These are phyloP conservation scores for Cryptococcus sp. DNA, from an alignment of 1,284 basidiomycete species.

Conservation along the genomic window DNA sequence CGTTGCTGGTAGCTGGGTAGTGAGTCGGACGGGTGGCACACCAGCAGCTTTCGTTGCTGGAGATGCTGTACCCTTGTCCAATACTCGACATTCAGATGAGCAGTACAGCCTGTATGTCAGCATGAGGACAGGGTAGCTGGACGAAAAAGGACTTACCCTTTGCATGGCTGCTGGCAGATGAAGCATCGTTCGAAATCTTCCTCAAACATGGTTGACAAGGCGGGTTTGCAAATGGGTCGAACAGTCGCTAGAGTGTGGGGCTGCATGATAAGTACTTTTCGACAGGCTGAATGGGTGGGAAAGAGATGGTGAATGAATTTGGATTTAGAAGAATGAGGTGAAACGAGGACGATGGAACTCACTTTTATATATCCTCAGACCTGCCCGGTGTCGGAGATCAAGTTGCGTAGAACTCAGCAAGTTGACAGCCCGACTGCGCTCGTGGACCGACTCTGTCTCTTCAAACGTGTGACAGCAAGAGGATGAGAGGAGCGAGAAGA, in stretches of 20 bases:
- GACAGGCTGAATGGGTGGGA: not conserved
- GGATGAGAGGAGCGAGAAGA: too few species aligned
- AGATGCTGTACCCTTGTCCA: constrained; percentile 36
- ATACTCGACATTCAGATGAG: constrained; percentile 37
- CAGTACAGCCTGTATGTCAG: constrained; percentile 35
- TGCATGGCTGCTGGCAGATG: constrained; percentile 41
- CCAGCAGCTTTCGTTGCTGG: constrained; percentile 15
- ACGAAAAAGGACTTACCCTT: constrained; percentile 26
- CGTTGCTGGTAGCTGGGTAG: constrained; percentile 32
- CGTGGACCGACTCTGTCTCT: too few species aligned
- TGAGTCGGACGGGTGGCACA: constrained; percentile 27
- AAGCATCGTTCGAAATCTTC: constrained; percentile 44
- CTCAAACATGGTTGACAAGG: constrained; percentile 40
- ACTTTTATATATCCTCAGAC: not conserved
- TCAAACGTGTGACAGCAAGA: too few species aligned
- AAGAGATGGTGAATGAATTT: not conserved
- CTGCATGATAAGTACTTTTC: not conserved
- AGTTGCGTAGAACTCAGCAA: too few species aligned
- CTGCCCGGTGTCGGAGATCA: not conserved
- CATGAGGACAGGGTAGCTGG: not conserved
- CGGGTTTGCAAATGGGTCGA: not conserved
- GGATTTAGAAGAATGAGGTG: not conserved
- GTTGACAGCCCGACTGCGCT: too few species aligned
- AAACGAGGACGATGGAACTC: not conserved
- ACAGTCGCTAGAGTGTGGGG: constrained; percentile 4